phyloP scores from a whole-genome alignment of 1,139 yeast genomes.

The Wickerhamiella infanticola region DNA sequence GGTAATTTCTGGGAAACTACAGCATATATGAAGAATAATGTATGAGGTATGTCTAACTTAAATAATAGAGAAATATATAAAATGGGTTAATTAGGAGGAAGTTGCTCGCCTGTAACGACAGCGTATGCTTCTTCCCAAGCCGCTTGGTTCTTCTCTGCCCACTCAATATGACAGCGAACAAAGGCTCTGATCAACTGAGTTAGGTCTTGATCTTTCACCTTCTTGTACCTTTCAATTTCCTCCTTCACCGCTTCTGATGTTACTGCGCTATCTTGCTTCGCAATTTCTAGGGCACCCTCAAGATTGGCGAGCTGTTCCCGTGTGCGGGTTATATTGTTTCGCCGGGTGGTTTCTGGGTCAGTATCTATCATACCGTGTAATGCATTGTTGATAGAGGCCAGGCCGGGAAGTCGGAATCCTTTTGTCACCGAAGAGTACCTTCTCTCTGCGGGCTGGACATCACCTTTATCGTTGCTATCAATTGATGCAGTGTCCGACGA shows the following conservation, averaged over 20 bases:
- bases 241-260: conserved; percentile 36
- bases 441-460: background rate
- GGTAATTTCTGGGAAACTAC: background rate
- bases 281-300: conserved; percentile 43
- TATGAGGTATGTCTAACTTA: background rate
- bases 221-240: conserved; percentile 37
- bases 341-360: conserved; percentile 51
- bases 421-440: background rate
- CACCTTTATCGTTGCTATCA: background rate
- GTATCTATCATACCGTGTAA: conserved; percentile 56
- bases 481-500: background rate
- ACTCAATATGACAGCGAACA: conserved; percentile 42
- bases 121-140: conserved; percentile 50
- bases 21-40: background rate
- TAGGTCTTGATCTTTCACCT: conserved; percentile 29
- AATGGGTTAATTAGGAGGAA: too few relatives aligned
- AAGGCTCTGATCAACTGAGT: conserved; percentile 39
- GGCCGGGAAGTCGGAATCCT: conserved; percentile 31
- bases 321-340: conserved; percentile 38
- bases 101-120: conserved; percentile 10
- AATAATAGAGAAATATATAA: conserved; percentile 1
- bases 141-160: conserved; percentile 59
- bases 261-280: conserved; percentile 38
- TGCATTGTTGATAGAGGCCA: conserved; percentile 42
- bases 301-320: conserved; percentile 37